Evolutionary conservation across 768 basidiomycete species (phyloP).

Genomic region (Psilocybe subaeruginosa): DNA sequence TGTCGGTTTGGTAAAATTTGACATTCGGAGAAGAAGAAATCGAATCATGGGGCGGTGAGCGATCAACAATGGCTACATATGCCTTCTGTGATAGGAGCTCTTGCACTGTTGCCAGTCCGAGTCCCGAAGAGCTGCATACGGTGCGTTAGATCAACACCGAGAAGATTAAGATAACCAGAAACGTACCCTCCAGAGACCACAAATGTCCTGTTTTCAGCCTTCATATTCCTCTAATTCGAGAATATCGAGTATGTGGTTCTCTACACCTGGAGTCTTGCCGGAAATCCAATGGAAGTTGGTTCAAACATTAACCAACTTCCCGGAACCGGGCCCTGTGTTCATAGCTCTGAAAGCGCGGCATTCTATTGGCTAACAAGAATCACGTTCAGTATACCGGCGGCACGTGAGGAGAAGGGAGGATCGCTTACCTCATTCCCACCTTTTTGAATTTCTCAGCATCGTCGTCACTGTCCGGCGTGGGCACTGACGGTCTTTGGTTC

Average conservation of each 20-base stretch:
- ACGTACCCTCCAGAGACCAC: conserved; percentile 60
- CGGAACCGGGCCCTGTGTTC: neutral
- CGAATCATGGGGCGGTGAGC: conserved; percentile 35
- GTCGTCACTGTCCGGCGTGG: conserved; percentile 9
- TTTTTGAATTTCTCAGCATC: conserved; percentile 14
- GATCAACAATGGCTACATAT: conserved; percentile 57
- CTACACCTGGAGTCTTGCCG: no score
- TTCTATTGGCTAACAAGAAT: conserved; percentile 21
- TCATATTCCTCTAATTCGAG: conserved; percentile 35
- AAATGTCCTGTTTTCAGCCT: conserved; percentile 54
- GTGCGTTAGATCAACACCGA: neutral
- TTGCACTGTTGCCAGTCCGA: conserved; percentile 55
- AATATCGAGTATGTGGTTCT: neutral
- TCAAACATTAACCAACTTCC: neutral
- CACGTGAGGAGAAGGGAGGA: conserved; percentile 11
- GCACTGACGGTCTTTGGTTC: conserved; percentile 1
- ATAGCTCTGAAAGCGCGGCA: conserved; percentile 13
- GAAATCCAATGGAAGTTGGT: neutral
- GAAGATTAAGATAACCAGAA: neutral
- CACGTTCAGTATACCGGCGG: conserved; percentile 11
- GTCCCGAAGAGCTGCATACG: conserved; percentile 52
- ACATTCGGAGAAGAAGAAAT: conserved; percentile 27
- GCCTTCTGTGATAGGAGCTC: conserved; percentile 46
- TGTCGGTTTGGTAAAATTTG: conserved; percentile 45
- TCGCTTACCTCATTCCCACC: conserved; percentile 22